Base-by-base conservation (phyloP, 192 early-diverging fungal species). In the Rhizophagus prolifer region DNA sequence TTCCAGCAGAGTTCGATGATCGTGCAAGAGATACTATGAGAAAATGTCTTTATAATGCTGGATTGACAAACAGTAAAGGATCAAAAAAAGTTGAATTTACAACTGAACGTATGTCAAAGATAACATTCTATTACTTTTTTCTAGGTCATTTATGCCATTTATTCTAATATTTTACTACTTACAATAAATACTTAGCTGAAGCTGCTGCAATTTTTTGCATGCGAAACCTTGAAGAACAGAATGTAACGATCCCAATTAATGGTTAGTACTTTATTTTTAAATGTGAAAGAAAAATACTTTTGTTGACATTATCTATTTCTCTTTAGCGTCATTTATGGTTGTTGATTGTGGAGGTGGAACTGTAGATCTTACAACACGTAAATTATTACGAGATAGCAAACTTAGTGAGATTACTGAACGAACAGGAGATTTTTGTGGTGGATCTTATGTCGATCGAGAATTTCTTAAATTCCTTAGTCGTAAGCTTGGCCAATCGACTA, bases 1-100 rank as follows among this genome's bases (percentile, higher is more conserved):
- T 85, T 14, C 86, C 86, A 8, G 86, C 86, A n/a, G 86, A 86
- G 82, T 88, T 85, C 12, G 85, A 85, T 8, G 86, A 86, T 80
- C 85, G 79, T 82, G 84, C 87, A 46, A 88, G 86, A 72, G 79
- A 75, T 28, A 86, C 83, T 5, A 86, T 87, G 83, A 75, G 87
- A 54, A 82, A 84, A 36, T 86, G 84, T 28, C 86, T 85, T 25
- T 79, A 83, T 41, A 82, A 82, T 25, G 87, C 87, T 19, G 83
- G 80, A 7, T 78, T 88, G 25, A 87, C 16, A 5, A 4, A 19
- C 13, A 19, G 47, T 5, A 54, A 19, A 54, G 2, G 4, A 19
- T 54, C 50, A 21, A 54, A 54, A 0, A 54, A 54, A 19, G 13
- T 54, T 54, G 16, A 54, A 16, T 54, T 54, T 21, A 54, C 47